Conservation (phyloP, 2,329 filamentous ascomycete species). For the Salinomyces thailandicus region DNA sequence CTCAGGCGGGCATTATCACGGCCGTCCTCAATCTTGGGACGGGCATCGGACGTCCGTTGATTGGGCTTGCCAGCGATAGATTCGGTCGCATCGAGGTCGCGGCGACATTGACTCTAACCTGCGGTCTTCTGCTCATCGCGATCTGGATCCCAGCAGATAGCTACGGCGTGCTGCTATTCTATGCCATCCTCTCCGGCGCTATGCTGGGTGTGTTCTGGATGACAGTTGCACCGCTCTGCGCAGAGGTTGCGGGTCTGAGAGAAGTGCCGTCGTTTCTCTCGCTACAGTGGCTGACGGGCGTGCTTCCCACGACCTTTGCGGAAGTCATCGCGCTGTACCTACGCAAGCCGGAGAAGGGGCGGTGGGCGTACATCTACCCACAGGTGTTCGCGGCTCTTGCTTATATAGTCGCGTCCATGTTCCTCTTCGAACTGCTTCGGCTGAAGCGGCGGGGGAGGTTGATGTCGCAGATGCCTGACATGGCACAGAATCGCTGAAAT, state of each 20-base stretch:
- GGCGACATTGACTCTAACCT: constrained; percentile 30
- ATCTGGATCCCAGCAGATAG: constrained; percentile 38
- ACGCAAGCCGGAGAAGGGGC: constrained; percentile 4
- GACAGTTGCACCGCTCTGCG: constrained; percentile 32
- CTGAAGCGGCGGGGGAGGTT: constrained; percentile 5
- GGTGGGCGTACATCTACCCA: constrained; percentile 26
- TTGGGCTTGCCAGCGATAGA: constrained; percentile 37
- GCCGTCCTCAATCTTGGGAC: constrained; percentile 40
- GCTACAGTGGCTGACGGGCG: constrained; percentile 28
- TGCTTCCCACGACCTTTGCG: constrained; percentile 26
- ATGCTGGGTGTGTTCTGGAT: constrained; percentile 42
- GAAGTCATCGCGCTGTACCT: constrained; percentile 35
- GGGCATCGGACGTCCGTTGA: constrained; percentile 36
- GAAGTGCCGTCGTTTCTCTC: constrained; percentile 33
- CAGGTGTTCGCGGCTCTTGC: constrained; percentile 31
- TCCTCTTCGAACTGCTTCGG: constrained; percentile 23
- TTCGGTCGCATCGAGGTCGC: constrained; percentile 36
- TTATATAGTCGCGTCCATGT: constrained; percentile 25
- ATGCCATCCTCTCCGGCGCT: constrained; percentile 34
- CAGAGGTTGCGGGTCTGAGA: constrained; percentile 32
- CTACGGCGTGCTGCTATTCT: constrained; percentile 35
- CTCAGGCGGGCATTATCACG: constrained; percentile 32
- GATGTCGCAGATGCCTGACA: constrained; percentile 5
- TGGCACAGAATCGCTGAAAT: too few relatives aligned
- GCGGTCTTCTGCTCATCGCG: constrained; percentile 30